Evolutionary conservation across 176 grass and related monocot genomes (phyloP), one percentile per base, ranked within the genome.

Genomic region (Alloteropsis semialata): DNA sequence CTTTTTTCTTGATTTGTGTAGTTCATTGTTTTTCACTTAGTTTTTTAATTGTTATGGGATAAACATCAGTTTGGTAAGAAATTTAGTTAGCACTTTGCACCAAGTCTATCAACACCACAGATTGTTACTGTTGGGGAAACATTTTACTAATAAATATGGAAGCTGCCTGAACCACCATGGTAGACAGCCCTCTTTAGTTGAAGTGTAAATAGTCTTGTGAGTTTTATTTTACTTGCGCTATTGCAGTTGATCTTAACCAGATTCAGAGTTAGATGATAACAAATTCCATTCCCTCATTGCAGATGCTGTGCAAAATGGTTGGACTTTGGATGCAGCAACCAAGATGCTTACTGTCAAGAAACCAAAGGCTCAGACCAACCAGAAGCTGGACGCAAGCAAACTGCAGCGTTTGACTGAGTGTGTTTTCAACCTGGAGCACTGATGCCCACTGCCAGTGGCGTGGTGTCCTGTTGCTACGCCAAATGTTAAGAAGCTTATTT

Each of bases 391-490:
- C n/a, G 56, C 91, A 43, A 94, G 83, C 83, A 99, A 94, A 72
- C 81, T 99, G 38, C 97, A 99, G 84, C 91, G 97, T 25, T 86
- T 99, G 53, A 94, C 97, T 42, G 97, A 99, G 85, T 96, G 85
- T 49, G 97, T 99, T 86, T 99, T 96, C 79, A 93, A 99, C 78
- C 80, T 99, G 75, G 96, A 96, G 85, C 89, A 99, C 79, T 99
- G 77, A 96, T 42, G 43, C 69, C 30, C 22, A 3, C 18, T 3
- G 12, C 69, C 58, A 59, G 25, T 50, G 0, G 6, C 15, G 28
- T 19, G 0, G 10, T 32, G 59, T 54, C 41, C 11, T 3, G 9
- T 12, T 38, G 3, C 17, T 48, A 66, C 7, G 21, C 11, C 5
- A 61, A 39, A 43, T 49, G 6, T 49, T 19, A 84, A 66, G 63